A percentile compares a stretch with the other conserved stretches of the same genome.
phyloP scores from a whole-genome alignment of 2,329 filamentous ascomycete species.

The Neoascochyta sp. region DNA sequence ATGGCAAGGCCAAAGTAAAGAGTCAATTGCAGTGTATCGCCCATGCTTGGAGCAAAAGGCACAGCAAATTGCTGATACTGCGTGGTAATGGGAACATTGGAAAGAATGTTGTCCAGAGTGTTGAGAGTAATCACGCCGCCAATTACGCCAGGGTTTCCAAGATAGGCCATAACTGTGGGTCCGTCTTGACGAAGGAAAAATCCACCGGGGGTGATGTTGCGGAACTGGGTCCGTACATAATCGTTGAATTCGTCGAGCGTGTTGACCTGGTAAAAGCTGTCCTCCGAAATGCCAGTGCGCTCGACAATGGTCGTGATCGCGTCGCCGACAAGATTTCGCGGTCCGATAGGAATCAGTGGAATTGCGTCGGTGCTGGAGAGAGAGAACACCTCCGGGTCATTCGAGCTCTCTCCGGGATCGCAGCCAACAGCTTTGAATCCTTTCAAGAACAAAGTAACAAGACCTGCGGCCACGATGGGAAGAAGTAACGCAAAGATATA shows the following conservation, averaged over 20 bases:
- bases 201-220: conserved; percentile 70
- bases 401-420: conserved; percentile 39
- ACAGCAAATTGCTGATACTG: conserved; percentile 72
- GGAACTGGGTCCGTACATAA: conserved; percentile 60
- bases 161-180: conserved; percentile 66
- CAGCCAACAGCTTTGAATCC: conserved; percentile 51
- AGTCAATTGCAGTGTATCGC: conserved; percentile 72
- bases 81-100: conserved; percentile 65
- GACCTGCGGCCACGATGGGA: conserved; percentile 72
- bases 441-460: conserved; percentile 73
- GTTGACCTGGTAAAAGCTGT: conserved; percentile 54
- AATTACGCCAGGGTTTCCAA: conserved; percentile 61
- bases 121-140: conserved; percentile 76
- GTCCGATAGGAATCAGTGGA: conserved; percentile 42
- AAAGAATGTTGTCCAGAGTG: conserved; percentile 77
- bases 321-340: conserved; percentile 29
- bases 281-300: conserved; percentile 20
- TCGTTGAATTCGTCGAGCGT: conserved; percentile 65
- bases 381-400: conserved; percentile 29
- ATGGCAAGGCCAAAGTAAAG: conserved; percentile 79
- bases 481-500: conserved; percentile 71
- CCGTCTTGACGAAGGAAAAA: conserved; percentile 67
- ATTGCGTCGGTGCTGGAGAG: conserved; percentile 21
- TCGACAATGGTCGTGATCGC: conserved; percentile 25
- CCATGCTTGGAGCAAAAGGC: conserved; percentile 65